Evolutionary conservation across 2,329 filamentous ascomycete species (phyloP).

Genomic region (Cladophialophora bantiana): DNA sequence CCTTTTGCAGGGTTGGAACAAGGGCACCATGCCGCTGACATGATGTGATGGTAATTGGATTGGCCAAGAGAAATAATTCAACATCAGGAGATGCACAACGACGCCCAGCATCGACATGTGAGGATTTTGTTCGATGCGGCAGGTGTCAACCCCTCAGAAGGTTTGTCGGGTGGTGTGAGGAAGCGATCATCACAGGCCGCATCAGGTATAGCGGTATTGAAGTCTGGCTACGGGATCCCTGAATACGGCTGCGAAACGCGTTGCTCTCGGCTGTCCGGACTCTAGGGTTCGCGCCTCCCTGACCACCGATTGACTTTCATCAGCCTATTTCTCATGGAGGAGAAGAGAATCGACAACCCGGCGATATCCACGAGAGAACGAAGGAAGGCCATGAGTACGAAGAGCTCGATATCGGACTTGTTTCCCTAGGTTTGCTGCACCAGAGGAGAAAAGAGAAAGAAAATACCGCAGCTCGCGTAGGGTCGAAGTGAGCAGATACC

Average conservation of each 20-base stretch:
- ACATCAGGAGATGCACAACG: conserved; percentile 6
- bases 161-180: conserved; percentile 4
- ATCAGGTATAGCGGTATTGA: conserved; percentile 2
- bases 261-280: conserved; percentile 1
- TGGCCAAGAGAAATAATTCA: background rate
- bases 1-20: background rate
- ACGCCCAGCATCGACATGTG: background rate
- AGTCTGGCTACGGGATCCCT: background rate
- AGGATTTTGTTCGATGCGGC: background rate
- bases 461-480: conserved; percentile 1
- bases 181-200: background rate
- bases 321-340: too few species aligned
- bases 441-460: background rate
- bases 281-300: background rate
- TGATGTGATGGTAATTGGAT: conserved; percentile 3
- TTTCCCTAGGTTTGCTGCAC: background rate
- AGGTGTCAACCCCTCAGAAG: background rate
- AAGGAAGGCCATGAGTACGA: background rate
- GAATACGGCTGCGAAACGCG: background rate
- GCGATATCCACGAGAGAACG: background rate
- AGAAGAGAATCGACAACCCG: background rate
- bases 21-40: background rate
- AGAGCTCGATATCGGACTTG: background rate
- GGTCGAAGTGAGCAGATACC: background rate
- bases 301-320: conserved; percentile 3